Conservation (phyloP, 1,139 yeast species). For the Protomyces pachydermus region DNA sequence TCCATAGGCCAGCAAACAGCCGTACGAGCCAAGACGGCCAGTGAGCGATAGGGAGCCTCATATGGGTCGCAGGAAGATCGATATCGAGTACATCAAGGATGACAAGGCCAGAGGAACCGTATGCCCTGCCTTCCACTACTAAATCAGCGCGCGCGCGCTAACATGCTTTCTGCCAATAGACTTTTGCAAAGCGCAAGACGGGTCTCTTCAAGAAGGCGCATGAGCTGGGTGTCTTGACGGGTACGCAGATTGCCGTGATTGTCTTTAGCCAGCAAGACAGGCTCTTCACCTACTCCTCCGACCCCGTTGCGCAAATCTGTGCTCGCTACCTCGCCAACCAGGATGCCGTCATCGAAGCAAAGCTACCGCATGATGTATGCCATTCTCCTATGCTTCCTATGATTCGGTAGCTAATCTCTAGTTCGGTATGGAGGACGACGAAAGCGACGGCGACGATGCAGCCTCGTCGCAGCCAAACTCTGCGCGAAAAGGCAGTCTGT, state of each 20-base stretch:
- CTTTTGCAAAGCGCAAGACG: slow-evolving; percentile 89
- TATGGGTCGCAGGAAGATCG: slow-evolving; percentile 97
- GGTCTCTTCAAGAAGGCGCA: slow-evolving; percentile 95
- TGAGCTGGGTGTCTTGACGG: slow-evolving; percentile 85
- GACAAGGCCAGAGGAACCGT: slow-evolving; percentile 66
- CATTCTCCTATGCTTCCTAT: background rate
- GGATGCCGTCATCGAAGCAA: slow-evolving; percentile 3
- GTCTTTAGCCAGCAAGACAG: slow-evolving; percentile 80
- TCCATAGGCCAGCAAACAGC: no score
- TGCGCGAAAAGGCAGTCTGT: background rate
- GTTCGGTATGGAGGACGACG: slow-evolving; percentile 16
- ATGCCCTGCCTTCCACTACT: background rate
- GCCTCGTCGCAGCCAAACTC: background rate
- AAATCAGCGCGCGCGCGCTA: background rate
- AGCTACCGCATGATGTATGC: slow-evolving; percentile 15
- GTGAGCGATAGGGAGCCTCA: no score
- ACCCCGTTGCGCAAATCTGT: slow-evolving; percentile 15
- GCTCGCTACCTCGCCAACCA: background rate
- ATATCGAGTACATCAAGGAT: slow-evolving; percentile 82
- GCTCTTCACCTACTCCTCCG: slow-evolving; percentile 44
- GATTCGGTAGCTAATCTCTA: background rate
- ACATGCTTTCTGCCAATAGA: slow-evolving; percentile 37
- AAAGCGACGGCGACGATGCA: slow-evolving; percentile 7
- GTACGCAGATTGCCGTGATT: slow-evolving; percentile 85
- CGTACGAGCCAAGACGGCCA: no score